Conservation (phyloP, 2,329 filamentous ascomycete species). For the Xylariaceae sp. region DNA sequence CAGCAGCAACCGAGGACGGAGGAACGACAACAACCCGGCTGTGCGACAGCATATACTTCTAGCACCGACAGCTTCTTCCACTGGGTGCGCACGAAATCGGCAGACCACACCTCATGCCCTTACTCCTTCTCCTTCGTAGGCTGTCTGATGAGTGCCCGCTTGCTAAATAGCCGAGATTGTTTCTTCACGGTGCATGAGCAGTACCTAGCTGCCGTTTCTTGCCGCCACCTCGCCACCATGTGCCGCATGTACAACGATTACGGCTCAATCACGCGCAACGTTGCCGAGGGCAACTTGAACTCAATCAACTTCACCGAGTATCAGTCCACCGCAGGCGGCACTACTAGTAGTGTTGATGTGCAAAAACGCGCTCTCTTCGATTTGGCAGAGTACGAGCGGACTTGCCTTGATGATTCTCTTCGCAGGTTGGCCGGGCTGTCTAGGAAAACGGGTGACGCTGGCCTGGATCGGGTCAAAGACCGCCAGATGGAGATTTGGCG, state of each 20-base stretch:
- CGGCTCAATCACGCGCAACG: slow-evolving; percentile 40
- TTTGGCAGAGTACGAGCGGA: too few species aligned
- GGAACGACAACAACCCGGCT: too few species aligned
- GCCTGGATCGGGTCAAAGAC: too few species aligned
- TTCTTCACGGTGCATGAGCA: slow-evolving; percentile 13
- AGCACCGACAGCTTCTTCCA: slow-evolving; percentile 18
- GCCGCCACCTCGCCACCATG: slow-evolving; percentile 34
- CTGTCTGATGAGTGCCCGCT: slow-evolving; percentile 9
- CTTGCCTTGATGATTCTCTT: too few species aligned
- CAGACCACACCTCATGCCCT: slow-evolving; percentile 28
- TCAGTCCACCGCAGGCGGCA: too few species aligned
- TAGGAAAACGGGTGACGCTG: too few species aligned
- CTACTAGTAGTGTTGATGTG: too few species aligned
- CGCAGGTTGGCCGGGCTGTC: too few species aligned
- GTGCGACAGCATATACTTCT: background rate
- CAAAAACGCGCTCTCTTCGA: too few species aligned
- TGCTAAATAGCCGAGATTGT: background rate
- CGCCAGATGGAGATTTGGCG: slow-evolving; percentile 19
- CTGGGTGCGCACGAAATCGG: slow-evolving; percentile 30
- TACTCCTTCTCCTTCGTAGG: slow-evolving; percentile 21
- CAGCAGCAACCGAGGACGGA: background rate
- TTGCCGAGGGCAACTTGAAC: slow-evolving; percentile 42
- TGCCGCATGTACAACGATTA: slow-evolving; percentile 46
- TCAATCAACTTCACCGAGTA: slow-evolving; percentile 43
- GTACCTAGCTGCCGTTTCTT: slow-evolving; percentile 12